Evolutionary conservation across 1,139 yeast species (phyloP), one percentile per base, ranked within the genome.

Genomic region (Debaryomyces sp.): DNA sequence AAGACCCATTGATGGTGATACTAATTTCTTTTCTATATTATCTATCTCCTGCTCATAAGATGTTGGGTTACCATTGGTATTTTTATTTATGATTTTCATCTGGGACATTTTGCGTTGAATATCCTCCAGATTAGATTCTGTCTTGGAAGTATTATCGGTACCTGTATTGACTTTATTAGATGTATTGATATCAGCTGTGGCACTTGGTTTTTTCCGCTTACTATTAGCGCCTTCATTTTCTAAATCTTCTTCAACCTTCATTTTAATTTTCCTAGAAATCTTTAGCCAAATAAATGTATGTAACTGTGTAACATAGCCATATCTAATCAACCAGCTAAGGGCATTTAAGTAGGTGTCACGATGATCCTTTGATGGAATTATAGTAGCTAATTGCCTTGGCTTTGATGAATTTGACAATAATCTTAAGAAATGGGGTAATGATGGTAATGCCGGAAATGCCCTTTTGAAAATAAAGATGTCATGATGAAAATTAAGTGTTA

Each of bases 301-400:
- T 24, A 90, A 67, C 56, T 92, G 97, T 1, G 90, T 84, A 5
- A 90, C 86, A 61, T 91, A 89, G 0, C 97, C 97, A 52, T 77
- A 73, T 50, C 89, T 75, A 17, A 90, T 75, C 27, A 92, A 68
- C 99, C 99, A 94, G 4, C 87, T 84, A 43, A 92, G 72, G 0
- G 96, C 96, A 41, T 81, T 84, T 47, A 92, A 62, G 62, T 92
- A 94, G 10, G 83, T 73, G 15, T 82, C 88, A 43, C 87, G 78
- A 63, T 91, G 97, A 59, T 90, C 97, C 54, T 81, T 80, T 7
- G 95, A 84, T 0, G 97, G 97, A 8, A 94, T 88, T 10, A 89
- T 78, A 2, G 82, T 64, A 1, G 86, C 82, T 60, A 82, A 89
- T 44, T 85, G 88, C 48, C 84, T 79, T 0, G 96, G 95, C 58